These are phyloP conservation scores for Przewalskia tangutica DNA, from an alignment of 257 asterid species.

Conservation along the genomic window DNA sequence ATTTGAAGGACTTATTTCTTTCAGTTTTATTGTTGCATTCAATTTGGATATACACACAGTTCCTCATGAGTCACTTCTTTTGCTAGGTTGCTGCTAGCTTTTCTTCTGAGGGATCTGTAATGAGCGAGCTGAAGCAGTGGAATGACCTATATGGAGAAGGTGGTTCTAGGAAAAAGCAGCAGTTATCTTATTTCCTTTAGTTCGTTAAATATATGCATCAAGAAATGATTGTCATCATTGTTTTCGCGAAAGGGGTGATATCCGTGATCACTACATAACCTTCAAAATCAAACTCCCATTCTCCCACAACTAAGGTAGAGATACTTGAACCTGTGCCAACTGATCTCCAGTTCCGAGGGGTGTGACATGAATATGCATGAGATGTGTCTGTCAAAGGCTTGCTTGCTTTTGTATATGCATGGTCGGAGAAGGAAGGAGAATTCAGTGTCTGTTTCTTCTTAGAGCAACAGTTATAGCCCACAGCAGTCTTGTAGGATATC, in stretches of 20 bases:
- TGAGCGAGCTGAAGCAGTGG: constrained; percentile 93
- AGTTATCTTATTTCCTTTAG: constrained; percentile 78
- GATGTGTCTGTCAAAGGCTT: constrained; percentile 12
- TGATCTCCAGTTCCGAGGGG: constrained; percentile 1
- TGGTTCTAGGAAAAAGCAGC: constrained; percentile 83
- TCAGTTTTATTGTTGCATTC: neutral
- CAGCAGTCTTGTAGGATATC: neutral
- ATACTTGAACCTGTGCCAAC: neutral
- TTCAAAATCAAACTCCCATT: neutral
- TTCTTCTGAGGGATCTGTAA: constrained; percentile 81
- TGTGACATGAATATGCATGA: constrained; percentile 10
- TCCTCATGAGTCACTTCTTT: neutral
- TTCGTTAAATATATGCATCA: neutral
- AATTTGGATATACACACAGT: neutral
- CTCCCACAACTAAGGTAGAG: neutral
- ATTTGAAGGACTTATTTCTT: neutral
- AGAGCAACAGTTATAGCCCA: constrained; percentile 4
- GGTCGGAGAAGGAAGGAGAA: constrained; percentile 7
- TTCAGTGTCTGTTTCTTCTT: constrained; percentile 9
- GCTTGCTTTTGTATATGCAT: constrained; percentile 14
- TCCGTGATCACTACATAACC: neutral
- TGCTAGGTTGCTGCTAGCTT: constrained; percentile 87
- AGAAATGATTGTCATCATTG: neutral
- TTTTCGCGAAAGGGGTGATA: constrained; percentile 1
- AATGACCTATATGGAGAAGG: constrained; percentile 92